phyloP scores from a whole-genome alignment of 1,284 basidiomycete species.

The Puccinia horiana region DNA sequence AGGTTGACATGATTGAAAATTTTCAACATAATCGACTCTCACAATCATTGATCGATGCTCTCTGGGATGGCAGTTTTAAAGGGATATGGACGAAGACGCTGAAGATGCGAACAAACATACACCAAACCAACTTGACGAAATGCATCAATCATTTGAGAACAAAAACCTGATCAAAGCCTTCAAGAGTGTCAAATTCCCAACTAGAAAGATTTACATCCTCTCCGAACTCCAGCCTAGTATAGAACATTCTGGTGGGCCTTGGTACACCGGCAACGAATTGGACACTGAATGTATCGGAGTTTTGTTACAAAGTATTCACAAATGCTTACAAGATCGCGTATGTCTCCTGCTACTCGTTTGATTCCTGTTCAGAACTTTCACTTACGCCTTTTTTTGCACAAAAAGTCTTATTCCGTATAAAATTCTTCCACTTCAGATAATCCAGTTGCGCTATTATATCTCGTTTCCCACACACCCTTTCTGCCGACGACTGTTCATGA shows the following conservation, averaged over 20 bases:
- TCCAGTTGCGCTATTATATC: conserved; percentile 63
- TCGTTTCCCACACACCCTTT: conserved; percentile 71
- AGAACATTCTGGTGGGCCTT: conserved; percentile 85
- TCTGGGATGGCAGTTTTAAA: conserved; percentile 56
- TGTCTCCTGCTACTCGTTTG: conserved; percentile 41
- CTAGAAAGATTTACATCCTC: conserved; percentile 94
- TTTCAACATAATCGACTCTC: neutral
- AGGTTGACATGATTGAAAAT: conserved; percentile 38
- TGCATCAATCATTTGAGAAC: conserved; percentile 76
- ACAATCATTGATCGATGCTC: neutral
- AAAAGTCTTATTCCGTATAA: conserved; percentile 53
- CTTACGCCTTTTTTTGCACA: neutral
- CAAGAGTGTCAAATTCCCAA: conserved; percentile 83
- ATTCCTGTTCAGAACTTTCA: conserved; percentile 58
- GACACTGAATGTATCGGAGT: conserved; percentile 86
- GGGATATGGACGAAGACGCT: conserved; percentile 91
- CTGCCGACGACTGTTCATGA: conserved; percentile 69
- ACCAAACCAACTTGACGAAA: conserved; percentile 82
- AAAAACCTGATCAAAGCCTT: conserved; percentile 84
- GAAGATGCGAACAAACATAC: conserved; percentile 81
- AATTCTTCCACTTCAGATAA: neutral
- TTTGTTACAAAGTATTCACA: conserved; percentile 70
- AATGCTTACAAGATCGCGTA: conserved; percentile 76
- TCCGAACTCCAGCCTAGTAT: conserved; percentile 79
- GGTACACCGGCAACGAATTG: conserved; percentile 92